Evolutionary conservation across 768 basidiomycete genomes (phyloP).

Genomic region (Pleurotus eryngii): DNA sequence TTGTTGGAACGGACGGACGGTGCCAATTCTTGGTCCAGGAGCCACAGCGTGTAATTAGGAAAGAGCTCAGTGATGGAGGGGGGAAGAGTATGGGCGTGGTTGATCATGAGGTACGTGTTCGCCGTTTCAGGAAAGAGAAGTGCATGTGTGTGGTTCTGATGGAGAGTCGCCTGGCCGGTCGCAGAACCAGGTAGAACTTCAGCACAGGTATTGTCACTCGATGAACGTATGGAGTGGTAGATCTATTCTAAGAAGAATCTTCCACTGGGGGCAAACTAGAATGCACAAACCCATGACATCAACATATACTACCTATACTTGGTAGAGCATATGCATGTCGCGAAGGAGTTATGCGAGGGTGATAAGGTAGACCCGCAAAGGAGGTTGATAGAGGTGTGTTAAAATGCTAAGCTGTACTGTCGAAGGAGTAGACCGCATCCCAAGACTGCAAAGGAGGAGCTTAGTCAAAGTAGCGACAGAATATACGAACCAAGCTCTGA

Average conservation of each 20-base stretch:
- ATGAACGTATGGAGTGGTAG: background rate
- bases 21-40: background rate
- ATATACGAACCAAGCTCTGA: background rate
- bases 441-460: background rate
- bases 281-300: background rate
- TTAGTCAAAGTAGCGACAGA: constrained; percentile 1
- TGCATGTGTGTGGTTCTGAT: background rate
- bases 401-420: no score
- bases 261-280: background rate
- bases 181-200: background rate
- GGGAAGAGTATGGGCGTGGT: background rate
- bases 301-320: background rate
- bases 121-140: background rate
- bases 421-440: background rate
- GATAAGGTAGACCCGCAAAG: background rate
- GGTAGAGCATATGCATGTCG: background rate
- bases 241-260: background rate
- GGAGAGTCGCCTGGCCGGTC: background rate
- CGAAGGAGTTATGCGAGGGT: background rate
- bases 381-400: no score
- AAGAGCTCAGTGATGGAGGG: background rate
- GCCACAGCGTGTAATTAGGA: background rate
- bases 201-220: background rate
- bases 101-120: background rate
- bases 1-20: background rate